Evolutionary conservation across 2,329 filamentous ascomycete genomes (phyloP).

Genomic region (Dothideomycetidae sp.): DNA sequence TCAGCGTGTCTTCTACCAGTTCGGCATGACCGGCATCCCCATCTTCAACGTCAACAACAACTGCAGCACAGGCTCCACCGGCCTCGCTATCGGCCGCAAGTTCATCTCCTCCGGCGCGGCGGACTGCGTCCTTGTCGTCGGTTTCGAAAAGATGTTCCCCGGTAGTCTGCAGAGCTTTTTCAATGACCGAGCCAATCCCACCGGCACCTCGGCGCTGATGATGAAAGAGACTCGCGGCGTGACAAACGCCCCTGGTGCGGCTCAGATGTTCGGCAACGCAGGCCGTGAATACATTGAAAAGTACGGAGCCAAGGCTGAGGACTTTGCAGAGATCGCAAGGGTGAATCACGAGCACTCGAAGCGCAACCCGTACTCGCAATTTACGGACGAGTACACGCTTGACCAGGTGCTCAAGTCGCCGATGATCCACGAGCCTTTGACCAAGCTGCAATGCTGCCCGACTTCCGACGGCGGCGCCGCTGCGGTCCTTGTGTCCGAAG

Average conservation of each 20-base stretch:
- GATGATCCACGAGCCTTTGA: slow-evolving; percentile 74
- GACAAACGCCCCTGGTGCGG: slow-evolving; percentile 69
- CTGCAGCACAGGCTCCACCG: slow-evolving; percentile 90
- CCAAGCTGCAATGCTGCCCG: slow-evolving; percentile 97
- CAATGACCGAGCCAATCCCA: slow-evolving; percentile 71
- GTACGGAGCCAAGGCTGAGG: slow-evolving; percentile 68
- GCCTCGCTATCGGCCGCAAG: slow-evolving; percentile 68
- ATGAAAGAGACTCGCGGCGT: slow-evolving; percentile 71
- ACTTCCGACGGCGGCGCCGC: slow-evolving; percentile 88
- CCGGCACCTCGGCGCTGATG: slow-evolving; percentile 56
- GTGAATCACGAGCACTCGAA: slow-evolving; percentile 86
- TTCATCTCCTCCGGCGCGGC: slow-evolving; percentile 67
- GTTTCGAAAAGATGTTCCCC: slow-evolving; percentile 96
- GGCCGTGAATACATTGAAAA: slow-evolving; percentile 91
- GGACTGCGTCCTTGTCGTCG: slow-evolving; percentile 80
- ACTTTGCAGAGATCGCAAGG: slow-evolving; percentile 90
- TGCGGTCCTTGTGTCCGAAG: slow-evolving; percentile 74
- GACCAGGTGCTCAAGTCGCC: slow-evolving; percentile 65
- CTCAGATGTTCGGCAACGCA: slow-evolving; percentile 92
- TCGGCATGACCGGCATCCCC: slow-evolving; percentile 91
- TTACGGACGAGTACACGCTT: slow-evolving; percentile 77
- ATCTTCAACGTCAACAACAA: slow-evolving; percentile 99
- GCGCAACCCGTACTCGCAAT: slow-evolving; percentile 95
- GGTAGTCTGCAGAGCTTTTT: slow-evolving; percentile 75
- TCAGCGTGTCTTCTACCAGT: slow-evolving; percentile 96